These are phyloP conservation scores for Lentithecium fluviatile DNA, from an alignment of 495 filamentous ascomycete species.

Conservation along the genomic window DNA sequence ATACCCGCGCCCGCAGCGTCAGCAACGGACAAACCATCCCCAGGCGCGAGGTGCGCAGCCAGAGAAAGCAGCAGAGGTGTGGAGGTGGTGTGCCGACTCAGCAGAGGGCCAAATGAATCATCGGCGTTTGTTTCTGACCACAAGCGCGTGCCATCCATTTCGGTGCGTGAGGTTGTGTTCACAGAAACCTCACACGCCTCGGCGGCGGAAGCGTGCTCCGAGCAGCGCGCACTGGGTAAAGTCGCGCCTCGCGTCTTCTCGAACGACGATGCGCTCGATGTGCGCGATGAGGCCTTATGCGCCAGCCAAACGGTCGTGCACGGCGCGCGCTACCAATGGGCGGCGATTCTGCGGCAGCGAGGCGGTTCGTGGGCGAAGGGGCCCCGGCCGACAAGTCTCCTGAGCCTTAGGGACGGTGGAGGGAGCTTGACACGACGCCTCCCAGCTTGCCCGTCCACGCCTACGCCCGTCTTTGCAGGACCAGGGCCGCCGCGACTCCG, in stretches of 20 bases:
- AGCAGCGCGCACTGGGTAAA: constrained; percentile 13
- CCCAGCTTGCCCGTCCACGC: background rate
- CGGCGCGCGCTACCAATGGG: background rate
- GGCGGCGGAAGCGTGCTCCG: background rate
- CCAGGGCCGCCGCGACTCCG: too few species aligned
- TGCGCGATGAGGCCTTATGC: constrained; percentile 15
- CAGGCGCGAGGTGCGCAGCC: background rate
- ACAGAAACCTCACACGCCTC: background rate
- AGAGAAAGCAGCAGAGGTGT: background rate
- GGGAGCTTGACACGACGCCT: background rate
- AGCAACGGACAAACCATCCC: constrained; percentile 3
- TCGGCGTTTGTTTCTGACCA: background rate
- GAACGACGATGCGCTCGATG: constrained; percentile 6
- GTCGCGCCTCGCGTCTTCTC: constrained; percentile 15
- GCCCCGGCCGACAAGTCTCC: constrained; percentile 6
- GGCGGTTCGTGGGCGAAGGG: constrained; percentile 5
- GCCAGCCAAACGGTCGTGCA: constrained; percentile 13
- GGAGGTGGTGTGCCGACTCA: background rate
- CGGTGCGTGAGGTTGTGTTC: constrained; percentile 1
- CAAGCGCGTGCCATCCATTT: background rate
- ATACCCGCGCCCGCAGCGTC: constrained; percentile 1
- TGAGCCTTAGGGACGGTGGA: background rate
- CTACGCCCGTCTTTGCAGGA: background rate
- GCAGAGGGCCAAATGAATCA: background rate
- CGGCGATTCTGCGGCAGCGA: background rate